Evolutionary conservation across 805 yeast genomes (phyloP).

Genomic region (Cyberlindnera samutprakarnensis): DNA sequence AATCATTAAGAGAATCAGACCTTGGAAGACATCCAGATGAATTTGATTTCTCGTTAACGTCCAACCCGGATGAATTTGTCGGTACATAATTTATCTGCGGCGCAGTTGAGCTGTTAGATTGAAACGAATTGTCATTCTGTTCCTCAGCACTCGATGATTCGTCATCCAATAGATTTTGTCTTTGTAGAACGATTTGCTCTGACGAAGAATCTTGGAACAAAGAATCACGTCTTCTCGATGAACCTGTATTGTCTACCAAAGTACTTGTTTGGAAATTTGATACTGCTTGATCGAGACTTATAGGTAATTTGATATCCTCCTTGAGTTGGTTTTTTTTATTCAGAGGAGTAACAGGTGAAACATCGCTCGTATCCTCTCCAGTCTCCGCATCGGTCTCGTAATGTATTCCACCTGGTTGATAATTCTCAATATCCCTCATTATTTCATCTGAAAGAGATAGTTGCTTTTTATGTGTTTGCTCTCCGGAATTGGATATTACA

Average conservation of each 20-base stretch:
- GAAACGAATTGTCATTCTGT: no score
- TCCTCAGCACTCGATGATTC: no score
- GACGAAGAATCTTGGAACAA: slow-evolving; percentile 17
- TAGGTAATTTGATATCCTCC: background rate
- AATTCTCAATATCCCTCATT: slow-evolving; percentile 20
- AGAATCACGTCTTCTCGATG: slow-evolving; percentile 2
- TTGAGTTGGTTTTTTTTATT: no score
- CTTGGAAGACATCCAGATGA: no score
- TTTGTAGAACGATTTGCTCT: no score
- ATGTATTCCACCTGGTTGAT: slow-evolving; percentile 10
- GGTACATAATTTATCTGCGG: slow-evolving; percentile 1
- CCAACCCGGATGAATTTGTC: background rate
- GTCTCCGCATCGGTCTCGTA: background rate
- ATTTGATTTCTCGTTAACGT: no score
- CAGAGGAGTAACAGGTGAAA: slow-evolving; percentile 18
- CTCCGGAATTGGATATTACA: background rate
- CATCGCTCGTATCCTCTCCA: slow-evolving; percentile 10
- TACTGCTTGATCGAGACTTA: background rate
- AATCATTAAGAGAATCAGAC: no score
- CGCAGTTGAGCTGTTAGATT: background rate
- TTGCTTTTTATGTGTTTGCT: slow-evolving; percentile 17
- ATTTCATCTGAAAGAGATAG: slow-evolving; percentile 22
- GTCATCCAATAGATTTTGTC: no score
- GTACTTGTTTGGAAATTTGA: no score
- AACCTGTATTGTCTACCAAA: background rate